phyloP scores from a whole-genome alignment of 257 asterid species.

The Primulina huaijiensis region DNA sequence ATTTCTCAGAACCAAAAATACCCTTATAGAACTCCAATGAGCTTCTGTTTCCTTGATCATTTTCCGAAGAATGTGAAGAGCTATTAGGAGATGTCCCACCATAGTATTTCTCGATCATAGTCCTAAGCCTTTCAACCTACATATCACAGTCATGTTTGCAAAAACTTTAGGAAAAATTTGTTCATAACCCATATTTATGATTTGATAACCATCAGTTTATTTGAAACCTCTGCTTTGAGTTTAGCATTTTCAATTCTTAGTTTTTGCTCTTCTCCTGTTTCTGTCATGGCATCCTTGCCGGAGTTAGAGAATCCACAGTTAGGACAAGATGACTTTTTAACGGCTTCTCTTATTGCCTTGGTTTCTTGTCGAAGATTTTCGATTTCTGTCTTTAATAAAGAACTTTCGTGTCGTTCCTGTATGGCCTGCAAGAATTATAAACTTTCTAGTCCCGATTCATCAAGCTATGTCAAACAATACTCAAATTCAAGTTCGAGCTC shows the following conservation, averaged over 20 bases:
- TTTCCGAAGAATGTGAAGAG: slow-evolving; percentile 48
- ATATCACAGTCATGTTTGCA: slow-evolving; percentile 3
- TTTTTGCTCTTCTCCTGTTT: slow-evolving; percentile 47
- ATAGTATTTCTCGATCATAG: slow-evolving; percentile 39
- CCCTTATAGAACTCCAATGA: slow-evolving; percentile 38
- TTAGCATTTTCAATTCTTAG: slow-evolving; percentile 65
- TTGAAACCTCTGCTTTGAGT: slow-evolving; percentile 76
- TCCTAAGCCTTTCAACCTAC: slow-evolving; percentile 71
- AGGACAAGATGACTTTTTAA: slow-evolving; percentile 52
- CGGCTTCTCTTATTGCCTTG: slow-evolving; percentile 45
- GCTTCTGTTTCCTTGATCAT: slow-evolving; percentile 48
- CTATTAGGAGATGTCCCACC: slow-evolving; percentile 46
- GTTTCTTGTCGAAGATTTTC: slow-evolving; percentile 73
- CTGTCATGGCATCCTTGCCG: slow-evolving; percentile 30
- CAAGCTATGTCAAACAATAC: too few species aligned
- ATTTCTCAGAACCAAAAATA: slow-evolving; percentile 43
- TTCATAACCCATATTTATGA: slow-evolving; percentile 6
- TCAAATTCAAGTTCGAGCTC: too few species aligned
- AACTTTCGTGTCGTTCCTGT: slow-evolving; percentile 90
- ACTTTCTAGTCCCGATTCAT: too few species aligned
- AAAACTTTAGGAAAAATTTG: neutral
- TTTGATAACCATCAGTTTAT: neutral
- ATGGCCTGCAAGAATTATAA: slow-evolving; percentile 50
- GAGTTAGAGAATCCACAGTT: slow-evolving; percentile 56
- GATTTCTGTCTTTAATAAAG: slow-evolving; percentile 62